Conservation (phyloP, 176 grass and related monocot genomes). For the Zizania latifolia region DNA sequence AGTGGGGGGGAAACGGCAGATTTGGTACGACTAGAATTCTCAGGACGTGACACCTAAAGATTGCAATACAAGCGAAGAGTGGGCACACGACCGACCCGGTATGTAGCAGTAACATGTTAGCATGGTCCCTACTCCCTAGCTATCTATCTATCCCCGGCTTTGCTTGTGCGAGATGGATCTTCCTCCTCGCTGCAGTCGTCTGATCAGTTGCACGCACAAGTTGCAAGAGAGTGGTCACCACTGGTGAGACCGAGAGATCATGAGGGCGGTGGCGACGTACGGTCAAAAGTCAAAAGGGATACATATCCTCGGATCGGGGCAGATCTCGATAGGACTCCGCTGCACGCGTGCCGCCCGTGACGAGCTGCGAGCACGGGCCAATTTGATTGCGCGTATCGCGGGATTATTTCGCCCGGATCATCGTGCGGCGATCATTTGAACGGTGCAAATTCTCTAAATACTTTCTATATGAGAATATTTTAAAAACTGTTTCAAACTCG, state of each 20-base stretch:
- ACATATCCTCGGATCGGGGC: background rate
- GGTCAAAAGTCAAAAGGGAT: no score
- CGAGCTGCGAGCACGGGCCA: no score
- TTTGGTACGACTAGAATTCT: background rate
- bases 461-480: no score
- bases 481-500: no score
- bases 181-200: no score
- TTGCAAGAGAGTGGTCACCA: background rate
- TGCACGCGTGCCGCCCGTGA: conserved; percentile 20
- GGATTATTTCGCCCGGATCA: no score
- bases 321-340: background rate
- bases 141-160: background rate
- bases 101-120: background rate
- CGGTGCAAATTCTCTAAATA: no score
- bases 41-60: background rate
- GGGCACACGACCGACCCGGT: background rate
- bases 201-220: no score
- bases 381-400: no score
- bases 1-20: no score
- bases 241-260: background rate
- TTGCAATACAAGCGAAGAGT: background rate
- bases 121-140: conserved; percentile 3
- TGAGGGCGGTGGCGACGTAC: background rate
- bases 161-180: background rate
- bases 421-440: no score